phyloP scores from a whole-genome alignment of 768 basidiomycete genomes.

The Infundibulicybe gibba region DNA sequence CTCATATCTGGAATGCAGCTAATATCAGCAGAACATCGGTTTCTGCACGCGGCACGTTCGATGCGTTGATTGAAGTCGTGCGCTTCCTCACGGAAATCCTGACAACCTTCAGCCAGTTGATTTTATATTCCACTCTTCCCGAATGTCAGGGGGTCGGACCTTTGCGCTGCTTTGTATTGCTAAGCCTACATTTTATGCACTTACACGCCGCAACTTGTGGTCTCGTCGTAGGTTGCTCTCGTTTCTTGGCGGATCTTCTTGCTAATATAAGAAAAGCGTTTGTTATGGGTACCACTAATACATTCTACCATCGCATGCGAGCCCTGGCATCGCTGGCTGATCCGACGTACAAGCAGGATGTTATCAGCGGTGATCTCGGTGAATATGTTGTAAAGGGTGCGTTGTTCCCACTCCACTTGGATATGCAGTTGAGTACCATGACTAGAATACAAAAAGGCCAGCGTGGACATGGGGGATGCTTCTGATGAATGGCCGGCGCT shows the following conservation, averaged over 20 bases:
- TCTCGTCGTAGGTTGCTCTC: constrained; percentile 16
- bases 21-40: constrained; percentile 13
- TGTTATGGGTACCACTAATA: constrained; percentile 25
- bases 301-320: constrained; percentile 22
- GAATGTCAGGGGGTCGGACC: constrained; percentile 25
- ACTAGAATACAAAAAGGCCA: neutral
- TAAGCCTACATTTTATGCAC: constrained; percentile 20
- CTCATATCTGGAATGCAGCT: constrained; percentile 14
- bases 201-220: constrained; percentile 20
- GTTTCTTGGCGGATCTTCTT: neutral
- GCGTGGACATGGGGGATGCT: neutral
- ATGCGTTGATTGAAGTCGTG: constrained; percentile 18
- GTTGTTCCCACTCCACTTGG: neutral
- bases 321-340: constrained; percentile 23
- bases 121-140: constrained; percentile 26
- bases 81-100: constrained; percentile 15
- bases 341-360: constrained; percentile 28
- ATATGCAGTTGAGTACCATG: neutral
- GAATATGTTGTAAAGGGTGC: neutral
- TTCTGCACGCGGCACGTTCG: constrained; percentile 16
- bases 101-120: constrained; percentile 20
- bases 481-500: neutral
- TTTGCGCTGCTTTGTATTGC: constrained; percentile 30
- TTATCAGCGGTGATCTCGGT: constrained; percentile 30
- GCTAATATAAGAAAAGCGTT: constrained; percentile 12